A percentile compares a stretch with the other conserved stretches of the same genome.
These are phyloP conservation scores for Fusarium sp. DNA, from an alignment of 2,329 filamentous ascomycete genomes.

Conservation along the genomic window DNA sequence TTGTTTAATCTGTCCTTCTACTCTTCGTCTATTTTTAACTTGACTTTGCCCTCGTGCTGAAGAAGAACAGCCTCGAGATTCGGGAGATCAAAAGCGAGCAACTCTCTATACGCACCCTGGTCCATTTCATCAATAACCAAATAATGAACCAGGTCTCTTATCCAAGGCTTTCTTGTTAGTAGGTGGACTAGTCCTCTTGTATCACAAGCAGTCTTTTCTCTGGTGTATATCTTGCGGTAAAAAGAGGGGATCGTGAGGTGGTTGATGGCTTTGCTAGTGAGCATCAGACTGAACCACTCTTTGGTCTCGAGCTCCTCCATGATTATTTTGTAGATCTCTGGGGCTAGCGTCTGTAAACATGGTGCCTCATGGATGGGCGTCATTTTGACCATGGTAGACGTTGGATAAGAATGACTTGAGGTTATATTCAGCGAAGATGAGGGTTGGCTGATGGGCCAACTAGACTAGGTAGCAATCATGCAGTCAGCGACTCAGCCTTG, in stretches of 20 bases:
- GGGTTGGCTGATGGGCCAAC: not conserved
- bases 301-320: not conserved
- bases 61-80: too few relatives aligned
- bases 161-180: not conserved
- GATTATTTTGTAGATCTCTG: not conserved
- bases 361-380: not conserved
- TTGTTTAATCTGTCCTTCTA: too few relatives aligned
- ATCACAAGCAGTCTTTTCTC: not conserved
- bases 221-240: not conserved
- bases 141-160: not conserved
- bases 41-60: too few relatives aligned
- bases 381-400: not conserved
- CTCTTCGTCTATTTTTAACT: too few relatives aligned
- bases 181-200: not conserved
- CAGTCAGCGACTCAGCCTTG: not conserved
- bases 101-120: not conserved
- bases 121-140: not conserved
- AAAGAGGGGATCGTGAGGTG: not conserved
- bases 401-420: too few relatives aligned
- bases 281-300: not conserved
- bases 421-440: not conserved
- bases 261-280: not conserved
- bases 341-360: not conserved
- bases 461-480: not conserved
- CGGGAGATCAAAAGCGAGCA: too few relatives aligned